Conservation (phyloP, 2,329 filamentous ascomycete species). For the Metarhizium robertsii region DNA sequence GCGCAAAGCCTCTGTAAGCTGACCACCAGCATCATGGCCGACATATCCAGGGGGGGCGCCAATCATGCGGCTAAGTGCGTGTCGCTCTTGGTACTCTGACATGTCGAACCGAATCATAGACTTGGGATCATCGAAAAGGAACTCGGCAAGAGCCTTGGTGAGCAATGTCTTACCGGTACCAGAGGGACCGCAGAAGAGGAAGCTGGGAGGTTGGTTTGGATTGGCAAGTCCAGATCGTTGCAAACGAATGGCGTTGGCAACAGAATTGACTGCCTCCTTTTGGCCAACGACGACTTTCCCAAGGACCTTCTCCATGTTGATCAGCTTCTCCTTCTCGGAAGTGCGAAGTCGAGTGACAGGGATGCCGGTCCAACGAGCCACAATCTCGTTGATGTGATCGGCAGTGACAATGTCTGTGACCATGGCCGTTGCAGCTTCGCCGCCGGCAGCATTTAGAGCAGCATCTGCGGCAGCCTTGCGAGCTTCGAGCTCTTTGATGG, state of each 20-base stretch:
- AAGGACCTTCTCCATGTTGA: constrained; percentile 89
- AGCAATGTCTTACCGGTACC: constrained; percentile 97
- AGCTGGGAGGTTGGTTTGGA: constrained; percentile 93
- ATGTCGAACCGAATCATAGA: constrained; percentile 99
- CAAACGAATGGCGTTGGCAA: constrained; percentile 91
- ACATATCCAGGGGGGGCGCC: constrained; percentile 95
- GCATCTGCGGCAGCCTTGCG: constrained; percentile 74
- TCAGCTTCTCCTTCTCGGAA: constrained; percentile 95
- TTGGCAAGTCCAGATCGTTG: constrained; percentile 92
- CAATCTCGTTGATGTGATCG: constrained; percentile 98
- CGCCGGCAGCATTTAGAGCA: constrained; percentile 43
- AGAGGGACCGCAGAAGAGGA: constrained; percentile 97
- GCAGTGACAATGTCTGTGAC: constrained; percentile 90
- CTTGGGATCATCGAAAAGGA: constrained; percentile 94
- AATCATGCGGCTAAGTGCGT: constrained; percentile 94
- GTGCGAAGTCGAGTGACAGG: constrained; percentile 90
- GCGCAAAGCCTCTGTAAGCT: constrained; percentile 88
- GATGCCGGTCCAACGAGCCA: constrained; percentile 95
- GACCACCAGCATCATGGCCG: constrained; percentile 89
- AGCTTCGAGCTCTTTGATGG: constrained; percentile 72
- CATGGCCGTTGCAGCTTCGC: constrained; percentile 59
- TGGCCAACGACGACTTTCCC: constrained; percentile 83
- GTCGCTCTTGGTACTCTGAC: constrained; percentile 98
- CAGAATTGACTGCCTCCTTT: constrained; percentile 83
- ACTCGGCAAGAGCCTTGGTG: constrained; percentile 94